A percentile compares a stretch with the other conserved stretches of the same genome.
Evolutionary conservation across 176 grass and related monocot genomes (phyloP).

Genomic region (Ananas comosus): DNA sequence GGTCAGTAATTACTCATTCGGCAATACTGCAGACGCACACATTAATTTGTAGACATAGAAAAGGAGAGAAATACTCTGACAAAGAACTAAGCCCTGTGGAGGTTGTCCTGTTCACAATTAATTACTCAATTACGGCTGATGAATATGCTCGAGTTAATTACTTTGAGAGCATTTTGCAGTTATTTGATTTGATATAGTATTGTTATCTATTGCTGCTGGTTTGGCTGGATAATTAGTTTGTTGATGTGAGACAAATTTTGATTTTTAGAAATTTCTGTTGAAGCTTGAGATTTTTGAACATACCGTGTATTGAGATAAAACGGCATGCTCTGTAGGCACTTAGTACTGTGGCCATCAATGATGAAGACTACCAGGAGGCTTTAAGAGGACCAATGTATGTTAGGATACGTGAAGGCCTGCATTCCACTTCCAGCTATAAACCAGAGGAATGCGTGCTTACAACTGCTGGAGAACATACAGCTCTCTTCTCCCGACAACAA

Average conservation of each 20-base stretch:
- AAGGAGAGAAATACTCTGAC: not conserved
- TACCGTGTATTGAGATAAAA: not conserved
- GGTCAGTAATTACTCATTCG: not conserved
- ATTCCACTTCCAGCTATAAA: conserved; percentile 27
- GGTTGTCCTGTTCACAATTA: no score
- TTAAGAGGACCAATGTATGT: conserved; percentile 62
- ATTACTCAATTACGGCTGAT: no score
- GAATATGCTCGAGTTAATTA: no score
- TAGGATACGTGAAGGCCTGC: conserved; percentile 40
- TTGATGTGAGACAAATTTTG: not conserved
- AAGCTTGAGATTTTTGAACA: not conserved
- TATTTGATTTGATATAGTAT: not conserved
- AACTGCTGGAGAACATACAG: conserved; percentile 5
- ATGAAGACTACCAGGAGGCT: conserved; percentile 69
- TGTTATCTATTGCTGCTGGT: not conserved
- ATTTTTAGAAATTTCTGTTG: not conserved
- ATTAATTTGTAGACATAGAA: not conserved
- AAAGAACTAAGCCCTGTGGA: not conserved
- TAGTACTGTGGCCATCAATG: conserved; percentile 53
- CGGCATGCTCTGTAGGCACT: conserved; percentile 49
- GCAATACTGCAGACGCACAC: not conserved
- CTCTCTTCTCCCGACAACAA: not conserved
- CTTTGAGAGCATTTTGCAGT: no score
- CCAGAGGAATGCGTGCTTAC: conserved; percentile 3
- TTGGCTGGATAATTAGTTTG: not conserved